Conservation (phyloP, 1,139 yeast species). For the Petasospora fabianii region DNA sequence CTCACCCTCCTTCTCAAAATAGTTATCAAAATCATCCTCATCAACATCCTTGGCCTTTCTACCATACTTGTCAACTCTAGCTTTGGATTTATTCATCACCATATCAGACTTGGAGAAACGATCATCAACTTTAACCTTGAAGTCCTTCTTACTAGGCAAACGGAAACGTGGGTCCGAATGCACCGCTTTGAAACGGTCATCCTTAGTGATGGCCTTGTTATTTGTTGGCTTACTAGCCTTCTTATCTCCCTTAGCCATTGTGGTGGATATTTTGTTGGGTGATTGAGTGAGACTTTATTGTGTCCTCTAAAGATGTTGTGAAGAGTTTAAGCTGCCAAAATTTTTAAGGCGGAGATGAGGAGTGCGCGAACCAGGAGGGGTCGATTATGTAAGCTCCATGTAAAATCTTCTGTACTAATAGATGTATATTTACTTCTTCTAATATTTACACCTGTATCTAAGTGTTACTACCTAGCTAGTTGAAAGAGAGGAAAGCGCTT, state of each 20-base stretch:
- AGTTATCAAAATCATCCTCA: constrained; percentile 14
- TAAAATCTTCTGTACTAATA: no score
- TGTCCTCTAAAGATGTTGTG: background rate
- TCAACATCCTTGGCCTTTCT: constrained; percentile 39
- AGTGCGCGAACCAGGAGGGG: constrained; percentile 5
- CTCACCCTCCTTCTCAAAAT: constrained; percentile 32
- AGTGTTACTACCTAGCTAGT: constrained; percentile 1
- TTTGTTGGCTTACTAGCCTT: constrained; percentile 27
- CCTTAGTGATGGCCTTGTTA: constrained; percentile 57
- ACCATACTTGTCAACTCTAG: constrained; percentile 84
- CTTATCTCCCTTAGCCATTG: constrained; percentile 6
- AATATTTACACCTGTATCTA: background rate
- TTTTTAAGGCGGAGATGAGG: constrained; percentile 9
- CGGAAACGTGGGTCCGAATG: constrained; percentile 89
- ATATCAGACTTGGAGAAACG: constrained; percentile 78
- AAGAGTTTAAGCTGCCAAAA: constrained; percentile 4
- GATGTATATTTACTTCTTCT: background rate
- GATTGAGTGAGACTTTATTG: no score
- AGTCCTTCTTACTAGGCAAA: constrained; percentile 63
- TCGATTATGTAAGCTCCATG: background rate
- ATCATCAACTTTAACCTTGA: constrained; percentile 78
- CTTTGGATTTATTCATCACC: constrained; percentile 52
- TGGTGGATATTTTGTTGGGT: background rate
- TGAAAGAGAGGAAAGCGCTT: constrained; percentile 50
- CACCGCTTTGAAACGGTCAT: constrained; percentile 74